A percentile compares a stretch with the other conserved stretches of the same genome.
Conservation (phyloP, 1,284 basidiomycete genomes). For the Irpex lacteus region DNA sequence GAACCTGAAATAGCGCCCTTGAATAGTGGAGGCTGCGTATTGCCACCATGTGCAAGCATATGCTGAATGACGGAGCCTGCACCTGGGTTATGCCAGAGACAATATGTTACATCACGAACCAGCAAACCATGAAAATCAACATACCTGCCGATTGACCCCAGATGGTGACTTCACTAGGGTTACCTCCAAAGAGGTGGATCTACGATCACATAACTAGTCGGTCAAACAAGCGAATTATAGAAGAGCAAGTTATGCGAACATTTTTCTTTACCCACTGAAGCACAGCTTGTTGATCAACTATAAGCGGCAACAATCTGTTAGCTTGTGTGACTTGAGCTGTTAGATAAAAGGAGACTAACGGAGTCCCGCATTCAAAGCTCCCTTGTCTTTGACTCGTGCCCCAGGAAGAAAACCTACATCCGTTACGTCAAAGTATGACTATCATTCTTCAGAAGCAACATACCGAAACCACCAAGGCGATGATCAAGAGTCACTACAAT, state of each 20-base stretch:
- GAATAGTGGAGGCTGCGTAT: slow-evolving; percentile 1
- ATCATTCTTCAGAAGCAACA: not conserved
- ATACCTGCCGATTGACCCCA: slow-evolving; percentile 1
- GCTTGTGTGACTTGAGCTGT: not conserved
- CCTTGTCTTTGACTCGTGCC: not conserved
- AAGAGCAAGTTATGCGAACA: not conserved
- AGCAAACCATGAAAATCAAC: not conserved
- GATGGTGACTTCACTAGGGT: not conserved
- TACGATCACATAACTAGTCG: not conserved
- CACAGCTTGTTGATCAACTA: slow-evolving; percentile 1
- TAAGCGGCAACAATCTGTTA: not conserved
- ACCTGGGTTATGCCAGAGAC: not conserved
- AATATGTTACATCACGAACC: not conserved
- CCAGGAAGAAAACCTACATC: not conserved
- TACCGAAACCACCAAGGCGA: not conserved
- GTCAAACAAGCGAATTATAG: not conserved
- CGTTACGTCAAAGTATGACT: too few species aligned
- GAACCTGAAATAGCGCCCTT: not conserved
- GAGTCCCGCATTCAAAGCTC: not conserved
- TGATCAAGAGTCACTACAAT: not conserved
- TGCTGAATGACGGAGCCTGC: not conserved
- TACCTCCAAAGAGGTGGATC: slow-evolving; percentile 1
- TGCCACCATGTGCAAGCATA: not conserved
- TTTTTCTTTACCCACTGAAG: not conserved
- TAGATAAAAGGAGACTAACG: not conserved